A percentile compares a stretch with the other conserved stretches of the same genome.
Evolutionary conservation across 164 flowering plant genomes (phyloP).

Genomic region (Pachysandra terminalis): DNA sequence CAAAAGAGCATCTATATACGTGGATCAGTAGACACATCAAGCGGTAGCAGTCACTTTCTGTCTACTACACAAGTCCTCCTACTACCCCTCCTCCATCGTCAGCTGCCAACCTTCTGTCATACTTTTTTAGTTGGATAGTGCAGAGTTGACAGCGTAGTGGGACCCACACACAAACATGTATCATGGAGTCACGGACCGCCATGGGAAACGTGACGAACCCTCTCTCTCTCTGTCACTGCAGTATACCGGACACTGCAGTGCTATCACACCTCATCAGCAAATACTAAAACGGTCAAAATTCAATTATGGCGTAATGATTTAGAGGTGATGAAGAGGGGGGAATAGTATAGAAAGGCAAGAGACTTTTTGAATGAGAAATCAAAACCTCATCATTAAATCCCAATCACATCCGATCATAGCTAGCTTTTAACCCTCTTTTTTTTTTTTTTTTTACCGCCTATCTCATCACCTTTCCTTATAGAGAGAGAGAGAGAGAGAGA

Average conservation of each 20-base stretch:
- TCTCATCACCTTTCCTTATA: not conserved
- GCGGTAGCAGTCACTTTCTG: conserved; percentile 16
- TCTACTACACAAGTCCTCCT: too few species aligned
- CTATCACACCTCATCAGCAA: too few species aligned
- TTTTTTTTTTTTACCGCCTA: not conserved
- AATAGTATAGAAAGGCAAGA: conserved; percentile 28
- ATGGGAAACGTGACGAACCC: not conserved
- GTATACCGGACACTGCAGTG: too few species aligned
- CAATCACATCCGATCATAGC: too few species aligned
- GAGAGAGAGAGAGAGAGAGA: too few species aligned
- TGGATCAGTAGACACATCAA: conserved; percentile 15
- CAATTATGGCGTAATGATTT: conserved; percentile 31
- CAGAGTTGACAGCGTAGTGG: not conserved
- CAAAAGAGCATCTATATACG: too few species aligned
- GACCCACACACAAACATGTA: not conserved
- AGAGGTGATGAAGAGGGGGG: conserved; percentile 15
- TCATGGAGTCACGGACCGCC: conserved; percentile 6
- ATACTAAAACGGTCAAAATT: not conserved
- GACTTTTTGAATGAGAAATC: conserved; percentile 19
- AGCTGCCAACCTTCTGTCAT: not conserved
- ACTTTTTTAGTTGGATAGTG: not conserved
- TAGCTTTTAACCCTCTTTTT: not conserved
- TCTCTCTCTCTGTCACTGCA: conserved; percentile 12
- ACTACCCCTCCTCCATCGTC: not conserved
- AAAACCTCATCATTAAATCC: not conserved